Conservation (phyloP, 164 flowering plant species). For the Taxillus chinensis region DNA sequence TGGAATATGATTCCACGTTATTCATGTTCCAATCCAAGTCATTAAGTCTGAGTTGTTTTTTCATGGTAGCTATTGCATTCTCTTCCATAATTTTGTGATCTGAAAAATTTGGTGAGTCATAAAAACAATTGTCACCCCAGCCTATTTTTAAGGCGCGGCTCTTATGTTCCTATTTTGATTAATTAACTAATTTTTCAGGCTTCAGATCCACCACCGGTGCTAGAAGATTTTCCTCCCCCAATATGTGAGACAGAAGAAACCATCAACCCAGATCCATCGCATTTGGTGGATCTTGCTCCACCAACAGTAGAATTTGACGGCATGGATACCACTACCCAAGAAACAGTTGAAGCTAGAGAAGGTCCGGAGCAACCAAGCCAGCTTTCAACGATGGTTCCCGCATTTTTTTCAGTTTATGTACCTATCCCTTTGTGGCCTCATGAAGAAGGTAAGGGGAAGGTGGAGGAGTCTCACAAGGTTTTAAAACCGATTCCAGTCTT, state of each 20-base stretch:
- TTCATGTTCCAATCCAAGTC: too few relatives aligned
- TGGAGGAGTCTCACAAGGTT: constrained; percentile 36
- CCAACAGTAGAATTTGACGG: constrained; percentile 30
- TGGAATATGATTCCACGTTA: too few relatives aligned
- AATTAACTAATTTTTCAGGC: constrained; percentile 25
- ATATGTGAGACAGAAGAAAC: constrained; percentile 26
- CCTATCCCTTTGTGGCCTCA: constrained; percentile 52
- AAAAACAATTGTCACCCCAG: too few relatives aligned
- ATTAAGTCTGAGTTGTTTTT: too few relatives aligned
- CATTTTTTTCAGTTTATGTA: constrained; percentile 42
- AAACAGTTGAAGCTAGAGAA: constrained; percentile 27
- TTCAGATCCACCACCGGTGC: constrained; percentile 31
- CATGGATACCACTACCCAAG: constrained; percentile 35
- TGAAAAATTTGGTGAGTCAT: too few relatives aligned
- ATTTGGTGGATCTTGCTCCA: constrained; percentile 39
- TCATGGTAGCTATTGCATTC: too few relatives aligned
- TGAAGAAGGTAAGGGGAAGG: constrained; percentile 17
- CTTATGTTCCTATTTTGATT: not conserved
- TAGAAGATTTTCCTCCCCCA: constrained; percentile 34
- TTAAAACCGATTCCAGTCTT: constrained; percentile 59
- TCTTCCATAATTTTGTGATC: too few relatives aligned
- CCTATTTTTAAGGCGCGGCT: too few relatives aligned
- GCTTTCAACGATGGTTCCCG: constrained; percentile 27
- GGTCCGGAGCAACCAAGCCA: constrained; percentile 9
- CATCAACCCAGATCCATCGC: constrained; percentile 21